Evolutionary conservation across 116 monocot species (phyloP), one percentile per base, ranked within the genome.

Genomic region (Zostera marina): DNA sequence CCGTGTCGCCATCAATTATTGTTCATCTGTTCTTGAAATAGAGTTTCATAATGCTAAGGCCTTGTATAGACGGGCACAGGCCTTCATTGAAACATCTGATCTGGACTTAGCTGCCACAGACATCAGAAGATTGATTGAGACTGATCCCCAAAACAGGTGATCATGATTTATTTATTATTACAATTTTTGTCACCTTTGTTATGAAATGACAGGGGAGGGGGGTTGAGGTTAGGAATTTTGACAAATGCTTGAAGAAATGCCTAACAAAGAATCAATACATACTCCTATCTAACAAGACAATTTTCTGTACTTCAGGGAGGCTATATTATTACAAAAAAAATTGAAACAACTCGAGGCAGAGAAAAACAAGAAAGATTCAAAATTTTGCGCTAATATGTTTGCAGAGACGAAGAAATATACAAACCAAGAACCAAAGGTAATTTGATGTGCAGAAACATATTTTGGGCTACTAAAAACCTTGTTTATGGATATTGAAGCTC

Each of bases 31-130:
- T 71, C 43, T 39, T 12, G 14, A 76, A 66, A 11, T 74, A 11
- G 82, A 82, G 55, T 77, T 43, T 41, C 32, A 55, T 54, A 87
- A 87, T 58, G 63, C 72, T 54, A 87, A 87, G 58, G 82, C 87
- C 21, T 73, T 87, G 22, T 87, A 77, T 65, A 76, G 82, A 51
- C 62, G 87, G 52, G 87, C 82, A 40, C 87, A 82, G 61, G 82
- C 87, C 58, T 74, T 67, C 58, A 74, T 82, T 14, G 71, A 74
- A 54, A 67, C 46, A 60, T 52, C 54, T 64, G 79, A 87, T 72
- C 59, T 87, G 3, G 65, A 74, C 11, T 69, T 72, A 44, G 82
- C 82, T 61, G 67, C 70, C 60, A 15, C 69, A 52, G 87, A 87
- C 70, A 61, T 82, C 47, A 76, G 74, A 64, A 82, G 77, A 61